A percentile compares a stretch with the other conserved stretches of the same genome.
phyloP scores from a whole-genome alignment of 2,329 filamentous ascomycete genomes.

The Clonostachys solani region DNA sequence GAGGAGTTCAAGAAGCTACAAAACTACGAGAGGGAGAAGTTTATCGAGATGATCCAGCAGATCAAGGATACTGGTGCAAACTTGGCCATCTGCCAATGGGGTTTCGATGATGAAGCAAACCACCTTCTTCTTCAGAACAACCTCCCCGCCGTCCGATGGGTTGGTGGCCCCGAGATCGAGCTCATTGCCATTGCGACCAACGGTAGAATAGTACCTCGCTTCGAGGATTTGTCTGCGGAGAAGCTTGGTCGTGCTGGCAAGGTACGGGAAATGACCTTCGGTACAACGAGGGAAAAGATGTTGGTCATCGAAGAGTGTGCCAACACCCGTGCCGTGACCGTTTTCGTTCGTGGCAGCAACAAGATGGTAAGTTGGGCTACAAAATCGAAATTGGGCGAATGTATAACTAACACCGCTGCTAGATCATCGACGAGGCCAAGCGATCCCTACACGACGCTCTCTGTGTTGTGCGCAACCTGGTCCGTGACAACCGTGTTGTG shows the following conservation, averaged over 20 bases:
- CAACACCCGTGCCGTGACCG: constrained; percentile 92
- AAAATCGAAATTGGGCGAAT: neutral
- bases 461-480: constrained; percentile 94
- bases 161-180: constrained; percentile 96
- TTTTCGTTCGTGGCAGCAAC: constrained; percentile 96
- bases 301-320: constrained; percentile 98
- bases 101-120: constrained; percentile 98
- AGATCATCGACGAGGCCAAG: constrained; percentile 99
- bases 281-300: constrained; percentile 99
- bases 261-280: constrained; percentile 93
- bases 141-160: constrained; percentile 94
- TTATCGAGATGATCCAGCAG: constrained; percentile 96
- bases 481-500: constrained; percentile 93
- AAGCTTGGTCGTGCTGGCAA: constrained; percentile 89
- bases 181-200: constrained; percentile 98
- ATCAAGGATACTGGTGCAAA: constrained; percentile 98
- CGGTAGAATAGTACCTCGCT: constrained; percentile 92
- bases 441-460: constrained; percentile 95
- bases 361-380: constrained; percentile 73
- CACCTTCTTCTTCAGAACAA: constrained; percentile 94
- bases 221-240: constrained; percentile 86
- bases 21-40: constrained; percentile 92
- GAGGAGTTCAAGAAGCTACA: constrained; percentile 99
- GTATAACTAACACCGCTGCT: constrained; percentile 9
- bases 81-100: constrained; percentile 98